Evolutionary conservation across 2,329 filamentous ascomycete species (phyloP).

Genomic region (Akanthomyces muscarius): DNA sequence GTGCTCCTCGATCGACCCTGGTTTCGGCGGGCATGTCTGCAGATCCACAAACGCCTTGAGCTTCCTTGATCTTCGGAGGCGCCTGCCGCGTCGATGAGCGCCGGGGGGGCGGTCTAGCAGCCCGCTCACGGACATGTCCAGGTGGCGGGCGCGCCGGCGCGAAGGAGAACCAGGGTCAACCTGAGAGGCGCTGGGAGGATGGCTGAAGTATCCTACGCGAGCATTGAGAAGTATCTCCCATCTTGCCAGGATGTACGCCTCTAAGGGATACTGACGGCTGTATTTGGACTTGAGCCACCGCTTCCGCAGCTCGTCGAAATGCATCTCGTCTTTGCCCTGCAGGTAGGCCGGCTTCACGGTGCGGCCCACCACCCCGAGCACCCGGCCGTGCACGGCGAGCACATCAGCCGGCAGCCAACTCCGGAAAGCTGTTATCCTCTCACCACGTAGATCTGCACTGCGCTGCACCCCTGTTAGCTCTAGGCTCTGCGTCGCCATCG

Average conservation of each 20-base stretch:
- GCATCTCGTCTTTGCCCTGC: not conserved
- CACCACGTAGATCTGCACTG: too few relatives aligned
- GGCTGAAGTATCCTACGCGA: too few relatives aligned
- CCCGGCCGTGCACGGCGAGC: constrained; percentile 1
- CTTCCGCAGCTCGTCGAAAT: not conserved
- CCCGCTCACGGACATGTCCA: too few relatives aligned
- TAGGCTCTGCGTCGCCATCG: too few relatives aligned
- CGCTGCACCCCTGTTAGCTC: not conserved
- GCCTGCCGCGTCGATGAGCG: too few relatives aligned
- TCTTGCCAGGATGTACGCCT: too few relatives aligned
- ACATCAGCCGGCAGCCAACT: not conserved
- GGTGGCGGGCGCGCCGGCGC: too few relatives aligned
- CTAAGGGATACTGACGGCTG: not conserved
- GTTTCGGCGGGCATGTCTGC: not conserved
- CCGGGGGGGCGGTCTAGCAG: too few relatives aligned
- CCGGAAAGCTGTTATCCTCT: not conserved
- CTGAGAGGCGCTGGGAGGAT: too few relatives aligned
- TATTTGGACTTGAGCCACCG: not conserved
- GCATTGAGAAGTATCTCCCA: too few relatives aligned
- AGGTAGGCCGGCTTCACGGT: not conserved
- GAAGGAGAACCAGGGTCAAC: too few relatives aligned
- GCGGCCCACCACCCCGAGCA: not conserved
- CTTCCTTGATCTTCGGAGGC: too few relatives aligned
- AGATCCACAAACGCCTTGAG: not conserved
- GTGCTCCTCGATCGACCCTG: constrained; percentile 2